A percentile compares a stretch with the other conserved stretches of the same genome.
Evolutionary conservation across 768 basidiomycete genomes (phyloP).

Genomic region (Suillus luteus): DNA sequence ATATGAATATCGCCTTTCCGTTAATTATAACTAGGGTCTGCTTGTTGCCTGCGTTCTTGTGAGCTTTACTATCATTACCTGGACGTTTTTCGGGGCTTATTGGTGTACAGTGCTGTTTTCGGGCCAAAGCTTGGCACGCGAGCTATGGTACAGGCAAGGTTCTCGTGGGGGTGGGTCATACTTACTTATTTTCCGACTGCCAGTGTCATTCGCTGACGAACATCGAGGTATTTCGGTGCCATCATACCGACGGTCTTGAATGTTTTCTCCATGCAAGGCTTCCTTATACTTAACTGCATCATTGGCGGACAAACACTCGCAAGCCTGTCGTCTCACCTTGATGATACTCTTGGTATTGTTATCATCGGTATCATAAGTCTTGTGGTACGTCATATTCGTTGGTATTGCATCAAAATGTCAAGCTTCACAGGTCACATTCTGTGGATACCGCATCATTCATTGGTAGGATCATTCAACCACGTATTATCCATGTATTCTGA

Average conservation of each 20-base stretch:
- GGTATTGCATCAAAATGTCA: not conserved
- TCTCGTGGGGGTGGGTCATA: slow-evolving; percentile 47
- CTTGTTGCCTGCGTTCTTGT: slow-evolving; percentile 42
- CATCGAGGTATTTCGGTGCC: slow-evolving; percentile 40
- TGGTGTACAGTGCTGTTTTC: slow-evolving; percentile 42
- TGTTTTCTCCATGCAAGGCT: slow-evolving; percentile 54
- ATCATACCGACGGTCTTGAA: slow-evolving; percentile 48
- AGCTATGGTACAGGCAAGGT: slow-evolving; percentile 60
- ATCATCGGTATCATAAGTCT: slow-evolving; percentile 36
- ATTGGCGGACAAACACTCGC: slow-evolving; percentile 63
- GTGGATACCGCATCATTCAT: slow-evolving; percentile 62
- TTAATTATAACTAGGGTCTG: slow-evolving; percentile 29
- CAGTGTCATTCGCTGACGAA: slow-evolving; percentile 4
- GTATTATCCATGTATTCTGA: not conserved
- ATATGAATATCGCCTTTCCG: not conserved
- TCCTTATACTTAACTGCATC: slow-evolving; percentile 59
- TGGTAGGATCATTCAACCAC: slow-evolving; percentile 37
- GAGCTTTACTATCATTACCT: slow-evolving; percentile 13
- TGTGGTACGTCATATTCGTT: slow-evolving; percentile 22
- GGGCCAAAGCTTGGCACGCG: slow-evolving; percentile 57
- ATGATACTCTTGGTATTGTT: slow-evolving; percentile 35
- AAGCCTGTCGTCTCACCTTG: slow-evolving; percentile 40
- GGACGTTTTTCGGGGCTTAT: not conserved
- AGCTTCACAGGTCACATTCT: slow-evolving; percentile 55
- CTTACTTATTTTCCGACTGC: slow-evolving; percentile 6